Percentiles rank a stretch among this genome's conserved stretches.
Evolutionary conservation across 208 protist genomes (phyloP).

Genomic region (Wallacemonas rigidus): DNA sequence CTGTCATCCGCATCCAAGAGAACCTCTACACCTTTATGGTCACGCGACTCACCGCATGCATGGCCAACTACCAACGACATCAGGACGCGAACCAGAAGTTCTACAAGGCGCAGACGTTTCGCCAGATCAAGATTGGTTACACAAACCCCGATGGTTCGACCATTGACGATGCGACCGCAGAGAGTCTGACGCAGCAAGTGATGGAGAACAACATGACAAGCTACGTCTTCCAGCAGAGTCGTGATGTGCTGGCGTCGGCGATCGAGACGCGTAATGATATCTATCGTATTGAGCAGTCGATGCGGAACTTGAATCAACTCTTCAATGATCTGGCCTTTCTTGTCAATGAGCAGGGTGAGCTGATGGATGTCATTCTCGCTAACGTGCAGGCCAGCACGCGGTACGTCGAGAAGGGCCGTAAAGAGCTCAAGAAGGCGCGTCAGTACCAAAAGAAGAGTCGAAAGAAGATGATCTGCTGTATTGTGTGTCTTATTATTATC

Average conservation of each 20-base stretch:
- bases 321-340: constrained; percentile 90
- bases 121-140: constrained; percentile 93
- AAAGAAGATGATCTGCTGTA: constrained; percentile 74
- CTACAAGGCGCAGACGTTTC: constrained; percentile 80
- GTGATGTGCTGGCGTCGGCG: constrained; percentile 78
- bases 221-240: constrained; percentile 90
- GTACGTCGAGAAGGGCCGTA: constrained; percentile 67
- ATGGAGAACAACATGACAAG: constrained; percentile 77
- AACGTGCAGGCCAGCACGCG: constrained; percentile 64
- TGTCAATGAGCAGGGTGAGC: constrained; percentile 86
- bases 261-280: constrained; percentile 92
- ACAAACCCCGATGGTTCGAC: constrained; percentile 75
- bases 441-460: constrained; percentile 81
- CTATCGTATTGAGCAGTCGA: constrained; percentile 86
- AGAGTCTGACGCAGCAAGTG: constrained; percentile 75
- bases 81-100: constrained; percentile 59
- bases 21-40: constrained; percentile 81
- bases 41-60: constrained; percentile 40
- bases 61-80: constrained; percentile 69
- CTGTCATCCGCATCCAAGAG: constrained; percentile 85
- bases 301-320: constrained; percentile 87
- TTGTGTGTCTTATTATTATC: constrained; percentile 45
- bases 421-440: constrained; percentile 72
- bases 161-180: constrained; percentile 73
- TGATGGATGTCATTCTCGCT: constrained; percentile 83